Evolutionary conservation across 305 asterid species (phyloP).

Genomic region (Striga hermonthica): DNA sequence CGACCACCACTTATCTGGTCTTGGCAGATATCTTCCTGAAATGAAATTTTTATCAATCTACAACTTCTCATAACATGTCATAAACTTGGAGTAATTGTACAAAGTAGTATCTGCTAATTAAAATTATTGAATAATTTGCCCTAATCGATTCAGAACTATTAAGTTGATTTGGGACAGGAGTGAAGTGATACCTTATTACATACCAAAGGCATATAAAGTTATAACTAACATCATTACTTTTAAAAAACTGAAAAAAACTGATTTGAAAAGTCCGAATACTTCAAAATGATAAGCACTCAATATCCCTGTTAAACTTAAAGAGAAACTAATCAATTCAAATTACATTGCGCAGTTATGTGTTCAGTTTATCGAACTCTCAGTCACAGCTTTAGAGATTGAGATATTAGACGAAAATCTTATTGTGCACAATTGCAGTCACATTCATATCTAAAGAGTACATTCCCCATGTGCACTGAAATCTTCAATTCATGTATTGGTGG

Average conservation of each 20-base stretch:
- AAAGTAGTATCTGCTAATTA: constrained; percentile 3
- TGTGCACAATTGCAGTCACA: constrained; percentile 15
- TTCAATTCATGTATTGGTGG: constrained; percentile 5
- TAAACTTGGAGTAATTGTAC: not conserved
- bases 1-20: not conserved
- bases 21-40: constrained; percentile 11
- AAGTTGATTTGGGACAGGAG: not conserved
- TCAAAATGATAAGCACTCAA: not conserved
- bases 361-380: not conserved
- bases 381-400: constrained; percentile 1
- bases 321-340: constrained; percentile 11
- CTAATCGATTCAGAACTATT: constrained; percentile 1
- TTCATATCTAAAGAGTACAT: not conserved
- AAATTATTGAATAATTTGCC: not conserved
- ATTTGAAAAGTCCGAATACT: constrained; percentile 2
- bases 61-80: constrained; percentile 1
- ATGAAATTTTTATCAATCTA: not conserved
- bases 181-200: not conserved
- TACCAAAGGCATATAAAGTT: constrained; percentile 19
- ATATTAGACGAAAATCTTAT: not conserved
- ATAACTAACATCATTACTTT: not conserved
- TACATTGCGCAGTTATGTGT: not conserved
- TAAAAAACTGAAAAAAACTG: not conserved
- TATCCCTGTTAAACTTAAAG: not conserved
- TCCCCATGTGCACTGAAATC: not conserved